phyloP scores from a whole-genome alignment of 2,329 filamentous ascomycete genomes.

The Pezicula rhizophila region DNA sequence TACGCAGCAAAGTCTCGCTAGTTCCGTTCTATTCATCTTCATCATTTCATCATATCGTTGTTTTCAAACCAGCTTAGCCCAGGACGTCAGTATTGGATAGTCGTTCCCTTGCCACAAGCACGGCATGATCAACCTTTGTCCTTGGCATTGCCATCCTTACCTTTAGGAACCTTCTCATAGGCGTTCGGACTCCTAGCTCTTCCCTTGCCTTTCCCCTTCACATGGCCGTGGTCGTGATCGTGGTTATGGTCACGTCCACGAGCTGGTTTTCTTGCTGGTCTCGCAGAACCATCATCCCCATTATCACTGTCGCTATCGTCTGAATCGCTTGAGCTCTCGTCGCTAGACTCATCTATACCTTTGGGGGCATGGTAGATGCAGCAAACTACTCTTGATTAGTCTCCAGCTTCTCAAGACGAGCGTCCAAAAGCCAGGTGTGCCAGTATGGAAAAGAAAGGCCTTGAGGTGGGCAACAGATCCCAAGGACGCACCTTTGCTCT shows the following conservation, averaged over 20 bases:
- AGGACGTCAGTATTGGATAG: background rate
- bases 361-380: conserved; percentile 94
- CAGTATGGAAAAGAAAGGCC: background rate
- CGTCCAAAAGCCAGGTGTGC: no score
- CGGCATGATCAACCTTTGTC: background rate
- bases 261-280: conserved; percentile 26
- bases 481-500: conserved; percentile 68
- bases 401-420: background rate
- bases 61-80: no score
- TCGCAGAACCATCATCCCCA: conserved; percentile 42
- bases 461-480: background rate
- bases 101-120: background rate
- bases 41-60: no score
- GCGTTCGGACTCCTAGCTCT: conserved; percentile 69
- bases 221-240: conserved; percentile 35
- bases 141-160: conserved; percentile 29
- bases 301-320: conserved; percentile 49
- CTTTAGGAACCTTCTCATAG: conserved; percentile 70
- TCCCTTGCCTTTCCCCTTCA: conserved; percentile 29
- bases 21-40: no score
- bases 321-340: conserved; percentile 52
- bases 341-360: conserved; percentile 74
- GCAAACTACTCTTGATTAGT: conserved; percentile 59
- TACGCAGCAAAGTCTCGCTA: no score
- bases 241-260: conserved; percentile 26